Base-by-base conservation (phyloP, 148 eudicot species). In the Fagopyrum tataricum region DNA sequence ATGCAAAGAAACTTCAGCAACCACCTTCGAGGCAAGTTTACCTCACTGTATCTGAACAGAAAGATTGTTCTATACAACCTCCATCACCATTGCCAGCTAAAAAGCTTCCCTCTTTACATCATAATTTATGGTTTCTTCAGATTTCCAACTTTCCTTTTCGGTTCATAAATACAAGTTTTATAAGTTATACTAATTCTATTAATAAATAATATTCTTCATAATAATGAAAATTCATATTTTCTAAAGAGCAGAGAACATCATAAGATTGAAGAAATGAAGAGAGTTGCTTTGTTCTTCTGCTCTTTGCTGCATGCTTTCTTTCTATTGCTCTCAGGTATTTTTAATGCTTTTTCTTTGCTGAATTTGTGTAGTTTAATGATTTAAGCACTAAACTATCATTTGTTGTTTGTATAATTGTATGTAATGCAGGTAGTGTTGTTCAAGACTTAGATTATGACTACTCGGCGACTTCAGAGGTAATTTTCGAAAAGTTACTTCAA, bases 391-490 rank as follows among this genome's bases (percentile, higher is more conserved):
- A 37, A 37, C 37, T 31, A 31, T 64, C 0, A 64, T 64, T 64
- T 64, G 31, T 26, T 39, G 43, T 6, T 64, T 64, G 69, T 64
- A 5, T 64, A 14, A 2, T 64, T 64, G 69, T 64, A 5, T 64
- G 6, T 2, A 64, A 73, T 79, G 80, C 75, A 84, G 80, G 82
- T 51, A 21, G 56, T 67, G 61, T 17, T 17, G 67, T 68, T 74
- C 76, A 81, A 66, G 87, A 77, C 70, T 78, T 67, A 71, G 61
- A 58, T 43, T 84, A 84, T 40, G 77, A 84, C 46, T 81, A 81
- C 70, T 81, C 84, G 26, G 87, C 87, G 48, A 84, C 82, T 20
- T 73, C 80, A 10, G 81, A 84, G 84, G 87, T 84, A 84, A 61
- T 46, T 46, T 37, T 31, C 37, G 44, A 5, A 56, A 64, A 37